Conservation (phyloP, 2,329 filamentous ascomycete species). For the Colletotrichum aenigma region DNA sequence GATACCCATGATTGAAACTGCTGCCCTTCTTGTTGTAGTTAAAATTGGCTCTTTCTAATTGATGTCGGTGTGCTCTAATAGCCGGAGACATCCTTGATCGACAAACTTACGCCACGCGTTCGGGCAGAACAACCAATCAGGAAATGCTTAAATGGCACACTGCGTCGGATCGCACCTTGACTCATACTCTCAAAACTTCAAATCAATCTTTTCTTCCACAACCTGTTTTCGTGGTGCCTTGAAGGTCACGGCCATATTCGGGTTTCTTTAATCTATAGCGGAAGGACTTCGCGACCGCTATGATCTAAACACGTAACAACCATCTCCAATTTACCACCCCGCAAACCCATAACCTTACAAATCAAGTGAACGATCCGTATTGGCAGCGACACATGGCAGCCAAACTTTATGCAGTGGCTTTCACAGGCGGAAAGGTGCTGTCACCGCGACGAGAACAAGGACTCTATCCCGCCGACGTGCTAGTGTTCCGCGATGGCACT, state of each 20-base stretch:
- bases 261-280: not conserved
- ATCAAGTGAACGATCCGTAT: not conserved
- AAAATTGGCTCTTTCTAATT: no score
- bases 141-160: not conserved
- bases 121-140: not conserved
- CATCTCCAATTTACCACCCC: not conserved
- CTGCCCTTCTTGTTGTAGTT: no score
- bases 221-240: not conserved
- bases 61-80: not conserved
- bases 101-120: not conserved
- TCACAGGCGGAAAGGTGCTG: not conserved
- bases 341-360: not conserved
- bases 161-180: not conserved
- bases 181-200: not conserved
- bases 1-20: no score
- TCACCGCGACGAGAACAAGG: not conserved
- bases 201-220: not conserved
- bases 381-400: rapidly evolving
- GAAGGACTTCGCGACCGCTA: not conserved
- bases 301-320: not conserved
- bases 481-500: not conserved
- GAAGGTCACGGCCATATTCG: not conserved
- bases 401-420: not conserved
- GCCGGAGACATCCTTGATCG: not conserved
- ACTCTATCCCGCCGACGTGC: not conserved